These are phyloP conservation scores for Phytophthora nicotianae DNA, from an alignment of 352 stramenopile species.

Conservation along the genomic window DNA sequence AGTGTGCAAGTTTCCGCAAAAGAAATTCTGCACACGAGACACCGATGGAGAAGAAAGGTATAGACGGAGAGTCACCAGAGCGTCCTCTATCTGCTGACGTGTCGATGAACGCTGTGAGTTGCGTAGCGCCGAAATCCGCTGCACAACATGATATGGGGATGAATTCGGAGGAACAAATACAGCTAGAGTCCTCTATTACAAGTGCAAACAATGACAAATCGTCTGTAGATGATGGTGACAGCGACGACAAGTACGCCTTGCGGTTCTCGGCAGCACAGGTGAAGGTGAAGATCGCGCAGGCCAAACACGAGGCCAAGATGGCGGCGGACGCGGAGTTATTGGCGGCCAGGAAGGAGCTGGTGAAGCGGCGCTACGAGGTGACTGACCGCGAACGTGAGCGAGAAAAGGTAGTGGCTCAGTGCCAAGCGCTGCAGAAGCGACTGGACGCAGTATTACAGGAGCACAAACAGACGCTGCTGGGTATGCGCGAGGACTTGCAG, in stretches of 20 bases:
- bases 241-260: slow-evolving; percentile 26
- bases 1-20: neutral
- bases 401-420: slow-evolving; percentile 14
- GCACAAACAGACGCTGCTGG: slow-evolving; percentile 56
- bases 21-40: neutral
- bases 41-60: neutral
- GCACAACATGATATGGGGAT: neutral
- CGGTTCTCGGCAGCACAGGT: slow-evolving; percentile 57
- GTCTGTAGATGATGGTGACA: neutral
- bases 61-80: neutral
- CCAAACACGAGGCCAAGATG: slow-evolving; percentile 59
- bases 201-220: neutral
- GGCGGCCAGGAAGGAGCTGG: slow-evolving; percentile 47
- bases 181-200: neutral
- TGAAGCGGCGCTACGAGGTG: slow-evolving; percentile 48
- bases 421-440: slow-evolving; percentile 38
- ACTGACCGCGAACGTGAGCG: slow-evolving; percentile 34
- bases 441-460: slow-evolving; percentile 51
- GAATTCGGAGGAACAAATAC: neutral
- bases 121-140: slow-evolving; percentile 6
- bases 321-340: slow-evolving; percentile 53
- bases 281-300: slow-evolving; percentile 55
- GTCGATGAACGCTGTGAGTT: slow-evolving; percentile 8
- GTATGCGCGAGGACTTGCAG: slow-evolving; percentile 53
- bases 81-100: slow-evolving; percentile 11